Base-by-base conservation (phyloP, 495 filamentous ascomycete genomes). In the Bryoglossum gracile region DNA sequence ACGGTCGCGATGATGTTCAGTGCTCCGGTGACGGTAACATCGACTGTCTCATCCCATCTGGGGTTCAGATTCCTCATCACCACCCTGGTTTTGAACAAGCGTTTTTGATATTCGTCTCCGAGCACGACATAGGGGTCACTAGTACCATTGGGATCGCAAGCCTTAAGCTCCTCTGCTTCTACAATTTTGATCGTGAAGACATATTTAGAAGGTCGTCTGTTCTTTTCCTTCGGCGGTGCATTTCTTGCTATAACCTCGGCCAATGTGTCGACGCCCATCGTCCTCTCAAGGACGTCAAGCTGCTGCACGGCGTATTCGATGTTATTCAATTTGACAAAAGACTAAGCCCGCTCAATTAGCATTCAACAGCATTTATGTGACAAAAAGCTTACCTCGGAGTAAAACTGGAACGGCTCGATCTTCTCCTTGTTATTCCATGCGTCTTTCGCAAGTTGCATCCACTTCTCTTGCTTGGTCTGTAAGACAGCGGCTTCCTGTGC, bases 161-260 rank as follows among this genome's bases (percentile, higher is more conserved):
- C 89, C 63, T 95, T 97, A 53, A 99, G 67, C 56, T 97, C 94
- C 66, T 99, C 94, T n/a, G 86, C 94, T 59, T 99, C 94, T 23
- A 99, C 89, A 41, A 99, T 87, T 70, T 99, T 99, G 66, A 97
- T 90, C 1, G 94, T 97, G 64, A 99, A 99, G 40, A 97, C 88
- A 60, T 94, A 96, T 48, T 90, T 92, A 23, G 79, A 83, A 22
- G 74, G 70, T 55, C 75, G 81, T 58, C 80, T 79, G 22, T 76
- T 63, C 51, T 73, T 78, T 34, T 70, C 64, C 45, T 69, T 69
- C 0, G 82, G 77, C 22, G 82, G 80, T 18, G 77, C 70, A 35
- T 40, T 22, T 45, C 65, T 70, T 23, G 77, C 76, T 41, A 97
- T 80, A 6, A 92, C 77, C 39, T 88, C 87, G 4, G 90, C 89